These are phyloP conservation scores for Rubia occidens DNA, from an alignment of 305 asterid genomes.

Conservation along the genomic window DNA sequence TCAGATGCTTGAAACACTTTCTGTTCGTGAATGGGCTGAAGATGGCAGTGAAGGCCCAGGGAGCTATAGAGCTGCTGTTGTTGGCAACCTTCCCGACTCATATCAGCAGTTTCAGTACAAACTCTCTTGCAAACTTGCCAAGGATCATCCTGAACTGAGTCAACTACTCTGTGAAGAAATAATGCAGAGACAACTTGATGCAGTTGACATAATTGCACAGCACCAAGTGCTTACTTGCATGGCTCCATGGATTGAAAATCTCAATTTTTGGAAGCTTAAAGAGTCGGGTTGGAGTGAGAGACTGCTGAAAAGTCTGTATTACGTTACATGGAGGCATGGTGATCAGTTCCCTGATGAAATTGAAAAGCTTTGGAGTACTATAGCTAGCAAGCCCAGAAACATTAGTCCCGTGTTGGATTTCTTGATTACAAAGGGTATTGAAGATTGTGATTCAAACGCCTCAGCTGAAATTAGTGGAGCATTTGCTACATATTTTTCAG, in stretches of 20 bases:
- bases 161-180: conserved; percentile 98
- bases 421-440: conserved; percentile 94
- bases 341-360: conserved; percentile 99
- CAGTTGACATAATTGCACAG: conserved; percentile 98
- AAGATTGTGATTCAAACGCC: conserved; percentile 99
- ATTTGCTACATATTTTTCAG: conserved; percentile 96
- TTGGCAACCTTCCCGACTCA: conserved; percentile 98
- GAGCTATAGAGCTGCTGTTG: conserved; percentile 96
- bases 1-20: conserved; percentile 98
- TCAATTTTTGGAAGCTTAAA: conserved; percentile 95
- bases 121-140: conserved; percentile 98
- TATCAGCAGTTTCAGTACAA: conserved; percentile 98
- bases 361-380: conserved; percentile 99
- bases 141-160: conserved; percentile 97
- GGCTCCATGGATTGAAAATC: conserved; percentile 99
- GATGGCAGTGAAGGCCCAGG: conserved; percentile 83
- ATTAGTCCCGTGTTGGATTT: conserved; percentile 94
- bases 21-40: conserved; percentile 98
- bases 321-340: conserved; percentile 98
- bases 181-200: conserved; percentile 98
- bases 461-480: conserved; percentile 99
- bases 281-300: conserved; percentile 99
- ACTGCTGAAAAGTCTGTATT: conserved; percentile 82
- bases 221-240: conserved; percentile 99
- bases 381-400: conserved; percentile 92